Evolutionary conservation across 345 rosid genomes (phyloP), one percentile per base, ranked within the genome.

Genomic region (Syzygium grande): DNA sequence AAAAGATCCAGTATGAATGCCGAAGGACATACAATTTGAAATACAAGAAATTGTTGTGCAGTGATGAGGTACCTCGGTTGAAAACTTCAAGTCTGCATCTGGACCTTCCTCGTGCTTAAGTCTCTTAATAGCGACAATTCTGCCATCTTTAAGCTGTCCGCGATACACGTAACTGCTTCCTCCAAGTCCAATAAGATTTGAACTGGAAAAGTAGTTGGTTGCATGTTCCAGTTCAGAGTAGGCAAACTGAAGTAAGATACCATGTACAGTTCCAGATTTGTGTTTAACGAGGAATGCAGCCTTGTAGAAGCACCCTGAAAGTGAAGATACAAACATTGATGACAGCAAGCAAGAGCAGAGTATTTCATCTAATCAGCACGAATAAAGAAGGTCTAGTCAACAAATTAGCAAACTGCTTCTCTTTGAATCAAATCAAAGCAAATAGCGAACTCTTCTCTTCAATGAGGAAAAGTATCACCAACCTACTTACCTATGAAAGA

Each of bases 141-240:
- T 95, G 84, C 97, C 99, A 77, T 94, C 97, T 91, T 87, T 94
- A 55, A 98, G 98, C 93, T 92, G 95, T 51, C 99, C 99, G 41
- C 91, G 94, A 87, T 95, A 98, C 9, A 96, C 99, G 49, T 91
- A 92, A 88, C 99, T 96, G 91, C 98, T 94, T 91, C 98, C 99
- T 29, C 99, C 99, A 49, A 92, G 94, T 85, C 98, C 99, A 90
- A 96, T 93, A 17, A 96, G 91, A 86, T 89, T 96, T 87, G 94
- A 92, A 92, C 89, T 88, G 84, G 97, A 94, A 91, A 98, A 98
- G 87, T 93, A 96, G 84, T 94, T 84, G 25, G 99, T 98, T 87
- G 98, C 97, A 89, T 89, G 84, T 89, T 95, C 97, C 92, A 96
- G 87, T 86, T 94, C 98, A 89, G 92, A 55, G 90, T 94, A 96